Evolutionary conservation across 179 eudicot genomes (phyloP).

Genomic region (Sideroxylon spinosum): DNA sequence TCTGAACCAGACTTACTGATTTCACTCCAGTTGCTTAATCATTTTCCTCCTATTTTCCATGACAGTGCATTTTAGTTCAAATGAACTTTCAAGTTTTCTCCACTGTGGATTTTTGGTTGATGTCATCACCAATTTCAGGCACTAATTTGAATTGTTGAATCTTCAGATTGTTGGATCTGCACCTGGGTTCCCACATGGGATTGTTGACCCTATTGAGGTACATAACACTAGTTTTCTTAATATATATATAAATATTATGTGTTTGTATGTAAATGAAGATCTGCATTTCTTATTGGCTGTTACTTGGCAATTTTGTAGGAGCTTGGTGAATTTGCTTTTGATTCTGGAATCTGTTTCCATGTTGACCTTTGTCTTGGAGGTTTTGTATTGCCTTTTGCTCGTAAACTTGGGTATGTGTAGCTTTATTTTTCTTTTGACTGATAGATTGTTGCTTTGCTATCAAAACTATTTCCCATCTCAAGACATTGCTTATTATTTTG

Average conservation of each 20-base stretch:
- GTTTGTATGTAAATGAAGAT: not conserved
- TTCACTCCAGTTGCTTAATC: not conserved
- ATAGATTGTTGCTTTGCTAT: slow-evolving; percentile 7
- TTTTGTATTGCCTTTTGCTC: slow-evolving; percentile 73
- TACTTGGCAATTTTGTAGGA: slow-evolving; percentile 14
- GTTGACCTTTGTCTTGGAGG: slow-evolving; percentile 25
- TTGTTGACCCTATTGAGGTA: slow-evolving; percentile 68
- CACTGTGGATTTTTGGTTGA: not conserved
- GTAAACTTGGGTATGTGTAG: slow-evolving; percentile 75
- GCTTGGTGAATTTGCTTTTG: slow-evolving; percentile 19
- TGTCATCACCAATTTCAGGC: not conserved
- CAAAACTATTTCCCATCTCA: not conserved
- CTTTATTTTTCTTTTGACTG: not conserved
- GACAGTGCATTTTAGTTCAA: not conserved
- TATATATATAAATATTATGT: too few species aligned
- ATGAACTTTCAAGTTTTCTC: slow-evolving; percentile 8
- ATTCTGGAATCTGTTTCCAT: slow-evolving; percentile 17
- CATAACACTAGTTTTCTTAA: not conserved
- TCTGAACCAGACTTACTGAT: not conserved
- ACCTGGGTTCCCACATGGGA: slow-evolving; percentile 93
- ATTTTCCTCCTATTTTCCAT: slow-evolving; percentile 10
- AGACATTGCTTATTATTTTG: not conserved
- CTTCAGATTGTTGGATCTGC: slow-evolving; percentile 82
- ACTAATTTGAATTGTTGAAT: slow-evolving; percentile 10
- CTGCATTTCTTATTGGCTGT: not conserved